These are phyloP conservation scores for Triticum turgidum DNA, from an alignment of 176 grass and related monocot genomes.

Conservation along the genomic window DNA sequence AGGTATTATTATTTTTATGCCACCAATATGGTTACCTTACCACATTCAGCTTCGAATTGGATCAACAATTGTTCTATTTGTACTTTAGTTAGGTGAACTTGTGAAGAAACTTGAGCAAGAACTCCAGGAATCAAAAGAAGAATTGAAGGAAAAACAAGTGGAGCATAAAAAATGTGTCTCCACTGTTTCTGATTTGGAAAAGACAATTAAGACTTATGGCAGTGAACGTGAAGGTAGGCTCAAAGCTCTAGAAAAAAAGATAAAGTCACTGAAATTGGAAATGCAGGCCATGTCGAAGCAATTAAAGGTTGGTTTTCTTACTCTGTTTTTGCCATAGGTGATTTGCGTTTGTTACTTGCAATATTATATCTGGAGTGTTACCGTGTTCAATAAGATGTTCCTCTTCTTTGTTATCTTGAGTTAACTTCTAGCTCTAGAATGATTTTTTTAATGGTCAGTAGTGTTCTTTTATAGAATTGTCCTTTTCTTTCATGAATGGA, in stretches of 20 bases:
- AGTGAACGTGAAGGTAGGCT: conserved; percentile 83
- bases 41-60: conserved; percentile 5
- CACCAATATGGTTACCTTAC: conserved; percentile 13
- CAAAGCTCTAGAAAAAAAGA: conserved; percentile 75
- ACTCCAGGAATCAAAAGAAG: conserved; percentile 65
- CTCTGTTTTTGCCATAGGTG: background rate
- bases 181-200: conserved; percentile 69
- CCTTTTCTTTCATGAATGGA: background rate
- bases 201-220: conserved; percentile 77
- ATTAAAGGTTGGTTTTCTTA: conserved; percentile 66
- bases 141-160: conserved; percentile 61
- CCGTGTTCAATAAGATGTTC: background rate
- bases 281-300: conserved; percentile 85
- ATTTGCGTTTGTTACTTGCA: conserved; percentile 2
- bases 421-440: background rate
- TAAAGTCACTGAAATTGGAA: conserved; percentile 85
- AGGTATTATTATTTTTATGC: conserved; percentile 58
- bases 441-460: background rate
- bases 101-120: conserved; percentile 87
- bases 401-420: background rate
- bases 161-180: conserved; percentile 59
- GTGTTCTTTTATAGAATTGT: background rate
- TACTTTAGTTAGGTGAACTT: conserved; percentile 71
- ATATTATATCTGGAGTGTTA: background rate
- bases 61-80: conserved; percentile 33